phyloP scores from a whole-genome alignment of 2,329 filamentous ascomycete genomes.

The Pestalotiopsis sp. region DNA sequence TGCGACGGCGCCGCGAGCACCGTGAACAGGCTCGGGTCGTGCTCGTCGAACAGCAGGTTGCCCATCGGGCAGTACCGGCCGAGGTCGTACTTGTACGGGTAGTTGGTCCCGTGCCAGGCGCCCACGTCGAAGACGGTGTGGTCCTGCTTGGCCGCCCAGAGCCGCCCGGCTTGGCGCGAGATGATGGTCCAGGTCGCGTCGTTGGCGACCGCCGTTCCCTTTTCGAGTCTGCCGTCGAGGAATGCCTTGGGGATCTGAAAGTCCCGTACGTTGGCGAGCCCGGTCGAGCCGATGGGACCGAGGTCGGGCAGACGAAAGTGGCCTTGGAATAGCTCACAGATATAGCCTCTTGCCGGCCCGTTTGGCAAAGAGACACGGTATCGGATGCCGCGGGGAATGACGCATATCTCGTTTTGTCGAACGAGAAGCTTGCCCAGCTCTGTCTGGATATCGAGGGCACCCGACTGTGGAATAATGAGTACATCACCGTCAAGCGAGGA shows the following conservation, averaged over 20 bases:
- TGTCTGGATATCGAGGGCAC: conserved; percentile 73
- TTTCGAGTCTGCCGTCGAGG: conserved; percentile 62
- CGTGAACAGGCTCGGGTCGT: conserved; percentile 77
- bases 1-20: conserved; percentile 67
- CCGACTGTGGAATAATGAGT: conserved; percentile 75
- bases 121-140: conserved; percentile 81
- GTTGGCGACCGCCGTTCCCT: conserved; percentile 35
- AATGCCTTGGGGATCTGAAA: conserved; percentile 73
- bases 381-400: conserved; percentile 74
- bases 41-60: conserved; percentile 74
- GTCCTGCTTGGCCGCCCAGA: conserved; percentile 66
- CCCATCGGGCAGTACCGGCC: conserved; percentile 77
- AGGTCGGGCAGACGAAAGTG: conserved; percentile 74
- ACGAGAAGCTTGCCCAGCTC: conserved; percentile 75
- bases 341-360: conserved; percentile 70
- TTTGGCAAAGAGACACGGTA: conserved; percentile 70
- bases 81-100: conserved; percentile 81
- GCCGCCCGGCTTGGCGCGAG: conserved; percentile 31
- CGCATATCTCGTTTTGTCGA: conserved; percentile 76
- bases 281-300: conserved; percentile 73
- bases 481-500: conserved; percentile 85
- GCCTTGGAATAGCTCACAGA: conserved; percentile 73
- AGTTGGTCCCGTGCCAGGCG: conserved; percentile 80
- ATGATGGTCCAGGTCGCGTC: conserved; percentile 44
- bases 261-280: conserved; percentile 74